Percentiles rank a stretch among this genome's conserved stretches.
Evolutionary conservation across 306 rosid genomes (phyloP).

Genomic region (Sicyos edulis): DNA sequence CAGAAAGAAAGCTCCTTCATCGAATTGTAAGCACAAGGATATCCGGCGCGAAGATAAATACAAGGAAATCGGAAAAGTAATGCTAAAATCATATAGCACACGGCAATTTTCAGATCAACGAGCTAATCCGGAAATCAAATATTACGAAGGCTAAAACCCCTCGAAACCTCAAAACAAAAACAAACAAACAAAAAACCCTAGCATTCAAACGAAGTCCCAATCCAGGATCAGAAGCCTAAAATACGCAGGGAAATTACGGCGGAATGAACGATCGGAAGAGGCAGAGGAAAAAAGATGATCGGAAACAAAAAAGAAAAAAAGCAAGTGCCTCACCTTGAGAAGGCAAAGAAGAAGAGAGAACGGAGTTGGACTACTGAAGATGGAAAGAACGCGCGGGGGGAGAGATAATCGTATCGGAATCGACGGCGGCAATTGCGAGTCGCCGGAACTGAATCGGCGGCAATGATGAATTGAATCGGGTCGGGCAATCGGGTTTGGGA

Average conservation of each 20-base stretch:
- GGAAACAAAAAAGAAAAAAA: constrained; percentile 21
- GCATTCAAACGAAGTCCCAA: constrained; percentile 35
- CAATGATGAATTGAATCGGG: constrained; percentile 25
- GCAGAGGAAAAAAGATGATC: constrained; percentile 27
- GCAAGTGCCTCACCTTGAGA: constrained; percentile 39
- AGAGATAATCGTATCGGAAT: constrained; percentile 20
- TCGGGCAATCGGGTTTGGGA: constrained; percentile 23
- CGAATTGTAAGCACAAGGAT: constrained; percentile 22
- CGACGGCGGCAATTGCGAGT: constrained; percentile 31
- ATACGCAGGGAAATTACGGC: constrained; percentile 30
- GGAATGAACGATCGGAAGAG: constrained; percentile 36
- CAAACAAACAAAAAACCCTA: constrained; percentile 29
- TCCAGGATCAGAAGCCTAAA: constrained; percentile 41
- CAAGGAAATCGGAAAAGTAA: constrained; percentile 27
- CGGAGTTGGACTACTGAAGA: constrained; percentile 27
- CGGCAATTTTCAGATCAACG: constrained; percentile 53
- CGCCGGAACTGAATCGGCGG: constrained; percentile 48
- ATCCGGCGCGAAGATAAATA: constrained; percentile 13
- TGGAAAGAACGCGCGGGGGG: constrained; percentile 31
- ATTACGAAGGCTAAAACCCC: constrained; percentile 55
- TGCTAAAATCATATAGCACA: constrained; percentile 27
- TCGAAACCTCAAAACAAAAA: constrained; percentile 19
- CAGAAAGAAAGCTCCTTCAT: background rate
- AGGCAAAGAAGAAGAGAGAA: constrained; percentile 22
- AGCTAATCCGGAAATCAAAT: constrained; percentile 32